A percentile compares a stretch with the other conserved stretches of the same genome.
These are phyloP conservation scores for Microbotryum violaceum DNA, from an alignment of 1,284 basidiomycete genomes.

Conservation along the genomic window DNA sequence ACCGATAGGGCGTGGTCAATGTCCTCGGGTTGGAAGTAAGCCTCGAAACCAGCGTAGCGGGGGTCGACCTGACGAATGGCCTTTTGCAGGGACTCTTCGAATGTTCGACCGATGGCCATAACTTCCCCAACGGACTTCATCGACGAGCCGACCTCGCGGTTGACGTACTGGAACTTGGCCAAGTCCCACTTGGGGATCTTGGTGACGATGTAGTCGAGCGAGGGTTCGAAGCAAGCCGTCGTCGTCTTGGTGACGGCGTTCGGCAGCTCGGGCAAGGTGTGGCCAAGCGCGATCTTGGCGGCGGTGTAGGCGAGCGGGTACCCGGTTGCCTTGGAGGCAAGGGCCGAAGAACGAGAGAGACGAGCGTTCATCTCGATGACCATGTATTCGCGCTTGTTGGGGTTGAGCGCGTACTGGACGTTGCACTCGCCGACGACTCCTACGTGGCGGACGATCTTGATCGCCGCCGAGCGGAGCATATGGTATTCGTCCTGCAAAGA, in stretches of 20 bases:
- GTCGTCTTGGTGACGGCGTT: constrained; percentile 99
- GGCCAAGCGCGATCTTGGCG: constrained; percentile 97
- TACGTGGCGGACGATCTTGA: constrained; percentile 95
- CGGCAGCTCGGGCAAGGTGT: constrained; percentile 94
- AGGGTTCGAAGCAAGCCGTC: constrained; percentile 99
- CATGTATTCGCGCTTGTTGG: constrained; percentile 89
- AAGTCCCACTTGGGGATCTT: constrained; percentile 99
- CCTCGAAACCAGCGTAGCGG: constrained; percentile 57
- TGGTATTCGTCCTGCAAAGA: constrained; percentile 66
- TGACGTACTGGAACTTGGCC: constrained; percentile 94
- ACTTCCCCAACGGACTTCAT: constrained; percentile 99
- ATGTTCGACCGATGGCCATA: constrained; percentile 99
- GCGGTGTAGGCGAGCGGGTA: constrained; percentile 98
- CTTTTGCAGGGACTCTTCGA: constrained; percentile 98
- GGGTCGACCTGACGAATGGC: constrained; percentile 97
- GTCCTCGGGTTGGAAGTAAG: constrained; percentile 71
- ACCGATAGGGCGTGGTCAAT: constrained; percentile 66
- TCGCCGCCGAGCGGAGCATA: constrained; percentile 95
- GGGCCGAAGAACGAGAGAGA: constrained; percentile 91
- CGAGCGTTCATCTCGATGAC: constrained; percentile 99
- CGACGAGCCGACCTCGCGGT: constrained; percentile 88
- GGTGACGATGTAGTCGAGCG: constrained; percentile 97
- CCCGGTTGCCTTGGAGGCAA: constrained; percentile 96
- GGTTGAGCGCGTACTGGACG: constrained; percentile 97
- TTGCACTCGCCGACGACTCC: constrained; percentile 98